A percentile compares a stretch with the other conserved stretches of the same genome.
These are phyloP conservation scores for Fusarium camptoceras DNA, from an alignment of 2,329 filamentous ascomycete species.

Conservation along the genomic window DNA sequence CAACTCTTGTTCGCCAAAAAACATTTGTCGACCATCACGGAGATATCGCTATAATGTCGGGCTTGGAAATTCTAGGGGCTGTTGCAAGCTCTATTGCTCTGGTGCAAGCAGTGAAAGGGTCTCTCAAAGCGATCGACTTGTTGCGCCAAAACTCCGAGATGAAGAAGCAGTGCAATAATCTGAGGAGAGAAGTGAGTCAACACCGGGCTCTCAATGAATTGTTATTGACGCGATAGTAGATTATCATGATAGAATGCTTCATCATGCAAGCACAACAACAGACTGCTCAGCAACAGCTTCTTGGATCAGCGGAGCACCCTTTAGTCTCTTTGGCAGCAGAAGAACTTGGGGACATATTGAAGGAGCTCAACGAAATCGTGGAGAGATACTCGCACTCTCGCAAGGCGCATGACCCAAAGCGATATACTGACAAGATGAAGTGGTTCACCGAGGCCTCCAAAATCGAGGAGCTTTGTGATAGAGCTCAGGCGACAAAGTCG, in stretches of 20 bases:
- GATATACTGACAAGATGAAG: conserved; percentile 5
- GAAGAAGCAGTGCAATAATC: not conserved
- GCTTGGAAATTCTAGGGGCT: conserved; percentile 26
- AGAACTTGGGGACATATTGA: not conserved
- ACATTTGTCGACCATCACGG: not conserved
- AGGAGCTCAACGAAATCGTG: not conserved
- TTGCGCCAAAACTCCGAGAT: conserved; percentile 4
- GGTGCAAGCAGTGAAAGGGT: conserved; percentile 9
- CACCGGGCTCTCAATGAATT: accelerated
- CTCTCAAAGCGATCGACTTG: conserved; percentile 19
- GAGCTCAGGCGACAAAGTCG: conserved; percentile 7
- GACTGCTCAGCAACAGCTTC: not conserved
- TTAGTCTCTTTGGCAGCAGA: not conserved
- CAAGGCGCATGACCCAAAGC: not conserved
- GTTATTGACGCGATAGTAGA: not conserved
- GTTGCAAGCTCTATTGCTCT: conserved; percentile 28
- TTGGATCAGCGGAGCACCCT: not conserved
- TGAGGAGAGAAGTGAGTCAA: not conserved
- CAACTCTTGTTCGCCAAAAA: not conserved
- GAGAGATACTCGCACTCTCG: not conserved
- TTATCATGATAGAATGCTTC: conserved; percentile 22
- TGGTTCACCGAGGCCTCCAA: conserved; percentile 21
- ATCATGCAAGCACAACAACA: conserved; percentile 3
- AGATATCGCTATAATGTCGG: conserved; percentile 3
- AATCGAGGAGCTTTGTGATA: conserved; percentile 10